Evolutionary conservation across 2,329 filamentous ascomycete genomes (phyloP), one percentile per base, ranked within the genome.

Genomic region (Fusarium hostae): DNA sequence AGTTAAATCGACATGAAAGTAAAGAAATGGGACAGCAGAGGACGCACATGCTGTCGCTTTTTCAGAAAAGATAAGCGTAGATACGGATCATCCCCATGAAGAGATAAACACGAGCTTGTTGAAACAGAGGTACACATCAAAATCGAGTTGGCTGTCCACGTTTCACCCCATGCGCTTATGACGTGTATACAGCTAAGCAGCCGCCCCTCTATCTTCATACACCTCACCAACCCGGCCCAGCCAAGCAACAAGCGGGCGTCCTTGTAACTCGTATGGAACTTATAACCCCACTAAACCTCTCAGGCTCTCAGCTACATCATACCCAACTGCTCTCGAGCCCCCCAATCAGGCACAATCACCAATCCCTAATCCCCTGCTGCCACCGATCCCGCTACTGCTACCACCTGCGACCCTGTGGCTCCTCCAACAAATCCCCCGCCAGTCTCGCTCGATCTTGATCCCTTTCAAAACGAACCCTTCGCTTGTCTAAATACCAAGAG

Each of bases 321-420:
- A 68, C 65, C 65, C 65, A 68, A 68, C 44, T 68, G 30, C 59
- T 64, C 52, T 59, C 45, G 63, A 68, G 70, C 71, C 73, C 73
- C 73, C 73, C 73, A 75, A 75, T 75, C 73, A 75, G 73, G 73
- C 73, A 72, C 68, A 40, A 71, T 56, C 52, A 47, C 47, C 28
- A 16, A 11, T 47, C 52, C 48, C 32, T 39, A 32, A 34, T 74
- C 58, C 66, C 66, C 64, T 75, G 62, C 60, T 63, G 62, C 59
- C 59, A 52, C 66, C 63, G 48, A 32, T 37, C 20, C 47, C n/a
- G 20, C 45, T 22, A 48, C 28, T 32, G n/a, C 45, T 63, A 69
- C 48, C 57, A 54, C 66, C 66, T 50, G 56, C 66, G 68, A 68
- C 71, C 67, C 68, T 63, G 63, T 72, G 61, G 68, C 63, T 73